phyloP scores from a whole-genome alignment of 1,284 basidiomycete genomes.

The Boletellus sp. region DNA sequence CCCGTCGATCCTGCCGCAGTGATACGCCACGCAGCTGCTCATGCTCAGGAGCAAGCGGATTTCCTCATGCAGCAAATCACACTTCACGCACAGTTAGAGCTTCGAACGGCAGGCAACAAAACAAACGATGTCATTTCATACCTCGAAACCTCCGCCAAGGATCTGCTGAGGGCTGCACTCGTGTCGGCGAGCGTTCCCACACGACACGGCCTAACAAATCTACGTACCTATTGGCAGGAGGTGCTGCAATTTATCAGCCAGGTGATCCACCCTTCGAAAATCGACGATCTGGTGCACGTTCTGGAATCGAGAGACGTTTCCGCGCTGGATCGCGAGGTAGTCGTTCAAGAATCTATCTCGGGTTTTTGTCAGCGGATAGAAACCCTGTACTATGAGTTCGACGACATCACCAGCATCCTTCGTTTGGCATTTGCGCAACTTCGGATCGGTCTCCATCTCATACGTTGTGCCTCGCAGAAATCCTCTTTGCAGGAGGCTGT shows the following conservation, averaged over 20 bases:
- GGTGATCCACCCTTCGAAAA: conserved; percentile 46
- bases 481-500: conserved; percentile 6
- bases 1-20: conserved; percentile 87
- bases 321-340: conserved; percentile 50
- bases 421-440: conserved; percentile 63
- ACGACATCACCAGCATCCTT: conserved; percentile 70
- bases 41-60: conserved; percentile 47
- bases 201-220: conserved; percentile 50
- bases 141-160: conserved; percentile 41
- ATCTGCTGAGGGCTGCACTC: conserved; percentile 25
- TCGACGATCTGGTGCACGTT: conserved; percentile 39
- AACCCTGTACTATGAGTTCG: conserved; percentile 55
- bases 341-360: conserved; percentile 62
- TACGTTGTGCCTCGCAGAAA: conserved; percentile 29
- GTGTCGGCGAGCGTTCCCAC: conserved; percentile 29
- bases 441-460: conserved; percentile 72
- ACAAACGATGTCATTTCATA: conserved; percentile 48
- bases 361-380: conserved; percentile 62
- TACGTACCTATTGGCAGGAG: conserved; percentile 83
- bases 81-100: conserved; percentile 59
- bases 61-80: conserved; percentile 51
- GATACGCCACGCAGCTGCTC: conserved; percentile 50
- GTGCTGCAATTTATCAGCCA: conserved; percentile 67
- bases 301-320: conserved; percentile 37
- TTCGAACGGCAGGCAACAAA: conserved; percentile 56